Evolutionary conservation across 345 rosid genomes (phyloP).

Genomic region (Citrus australasica): DNA sequence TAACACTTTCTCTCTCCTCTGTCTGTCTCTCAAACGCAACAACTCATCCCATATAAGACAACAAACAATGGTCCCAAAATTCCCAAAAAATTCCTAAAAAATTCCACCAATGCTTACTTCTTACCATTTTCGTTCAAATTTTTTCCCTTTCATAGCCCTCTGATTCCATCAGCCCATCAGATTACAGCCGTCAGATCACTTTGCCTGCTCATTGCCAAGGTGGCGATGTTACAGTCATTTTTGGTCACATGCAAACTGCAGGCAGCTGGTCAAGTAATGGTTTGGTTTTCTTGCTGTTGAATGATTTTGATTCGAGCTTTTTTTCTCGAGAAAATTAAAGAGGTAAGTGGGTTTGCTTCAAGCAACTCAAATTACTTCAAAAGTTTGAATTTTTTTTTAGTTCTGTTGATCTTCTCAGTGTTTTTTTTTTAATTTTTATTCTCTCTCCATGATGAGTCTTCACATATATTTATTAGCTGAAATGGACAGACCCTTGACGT

Average conservation of each 20-base stretch:
- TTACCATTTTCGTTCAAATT: neutral
- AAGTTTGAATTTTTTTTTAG: conserved; percentile 10
- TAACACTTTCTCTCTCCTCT: neutral
- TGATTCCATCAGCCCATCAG: neutral
- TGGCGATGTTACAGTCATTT: neutral
- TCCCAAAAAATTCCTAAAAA: conserved; percentile 5
- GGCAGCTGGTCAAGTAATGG: neutral
- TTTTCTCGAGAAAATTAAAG: conserved; percentile 11
- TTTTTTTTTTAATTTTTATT: neutral
- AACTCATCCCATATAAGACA: neutral
- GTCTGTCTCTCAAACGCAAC: neutral
- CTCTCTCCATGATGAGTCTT: neutral
- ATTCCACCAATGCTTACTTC: neutral
- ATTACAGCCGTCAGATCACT: conserved; percentile 3
- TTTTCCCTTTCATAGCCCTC: conserved; percentile 1
- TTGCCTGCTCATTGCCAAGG: neutral
- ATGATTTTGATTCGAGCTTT: neutral
- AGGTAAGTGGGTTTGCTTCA: conserved; percentile 2
- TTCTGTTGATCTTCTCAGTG: neutral
- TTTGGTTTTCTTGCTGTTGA: neutral
- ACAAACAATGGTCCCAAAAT: neutral
- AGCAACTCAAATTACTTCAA: neutral
- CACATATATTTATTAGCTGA: conserved; percentile 9
- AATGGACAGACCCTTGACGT: conserved; percentile 22
- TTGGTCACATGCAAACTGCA: neutral